These are phyloP conservation scores for Fusarium fujikuroi DNA, from an alignment of 2,329 filamentous ascomycete species.

Conservation along the genomic window DNA sequence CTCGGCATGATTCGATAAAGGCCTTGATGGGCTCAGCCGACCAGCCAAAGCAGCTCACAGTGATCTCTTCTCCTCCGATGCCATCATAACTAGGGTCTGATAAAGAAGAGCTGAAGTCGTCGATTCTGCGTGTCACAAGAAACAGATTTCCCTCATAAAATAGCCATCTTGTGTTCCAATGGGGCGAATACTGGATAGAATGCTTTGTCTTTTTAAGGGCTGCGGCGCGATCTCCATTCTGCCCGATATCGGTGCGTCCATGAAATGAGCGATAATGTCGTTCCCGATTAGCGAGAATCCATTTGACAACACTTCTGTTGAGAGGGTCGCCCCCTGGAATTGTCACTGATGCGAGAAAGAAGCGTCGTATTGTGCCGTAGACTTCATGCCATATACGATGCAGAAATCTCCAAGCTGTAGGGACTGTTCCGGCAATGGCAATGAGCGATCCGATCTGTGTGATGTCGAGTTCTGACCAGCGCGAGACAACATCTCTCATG, in stretches of 20 bases:
- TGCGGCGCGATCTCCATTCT: slow-evolving; percentile 51
- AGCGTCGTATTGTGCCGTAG: slow-evolving; percentile 54
- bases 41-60: slow-evolving; percentile 61
- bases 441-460: slow-evolving; percentile 58
- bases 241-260: slow-evolving; percentile 54
- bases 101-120: slow-evolving; percentile 51
- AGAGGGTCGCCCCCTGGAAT: slow-evolving; percentile 58
- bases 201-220: slow-evolving; percentile 55
- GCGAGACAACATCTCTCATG: slow-evolving; percentile 51
- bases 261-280: slow-evolving; percentile 56
- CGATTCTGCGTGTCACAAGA: slow-evolving; percentile 55
- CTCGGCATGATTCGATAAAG: slow-evolving; percentile 59
- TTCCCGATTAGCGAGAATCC: slow-evolving; percentile 55
- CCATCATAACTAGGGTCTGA: slow-evolving; percentile 58
- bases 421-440: slow-evolving; percentile 56
- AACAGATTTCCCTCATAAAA: slow-evolving; percentile 60
- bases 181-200: slow-evolving; percentile 57
- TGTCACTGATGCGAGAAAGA: slow-evolving; percentile 57
- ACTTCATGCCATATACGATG: slow-evolving; percentile 51
- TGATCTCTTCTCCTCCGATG: slow-evolving; percentile 58
- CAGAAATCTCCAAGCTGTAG: slow-evolving; percentile 54
- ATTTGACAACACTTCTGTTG: slow-evolving; percentile 57
- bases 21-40: slow-evolving; percentile 60
- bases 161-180: slow-evolving; percentile 60
- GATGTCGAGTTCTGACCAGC: slow-evolving; percentile 58